These are phyloP conservation scores for Styphnolobium japonicum DNA, from an alignment of 306 rosid genomes.

Conservation along the genomic window DNA sequence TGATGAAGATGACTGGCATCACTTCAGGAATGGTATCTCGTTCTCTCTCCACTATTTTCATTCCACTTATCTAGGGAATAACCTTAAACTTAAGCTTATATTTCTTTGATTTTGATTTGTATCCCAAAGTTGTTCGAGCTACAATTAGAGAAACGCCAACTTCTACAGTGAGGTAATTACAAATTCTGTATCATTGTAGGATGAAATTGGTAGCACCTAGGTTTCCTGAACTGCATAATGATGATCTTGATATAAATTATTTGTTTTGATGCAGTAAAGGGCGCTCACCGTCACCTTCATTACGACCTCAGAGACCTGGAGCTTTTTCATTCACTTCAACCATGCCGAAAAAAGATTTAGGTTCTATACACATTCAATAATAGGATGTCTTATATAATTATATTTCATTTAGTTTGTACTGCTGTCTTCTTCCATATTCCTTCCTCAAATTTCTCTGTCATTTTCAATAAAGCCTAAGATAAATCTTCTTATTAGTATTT, in stretches of 20 bases:
- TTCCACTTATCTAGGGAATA: not conserved
- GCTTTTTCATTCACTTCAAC: conserved; percentile 58
- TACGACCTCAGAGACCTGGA: conserved; percentile 42
- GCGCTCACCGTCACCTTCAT: conserved; percentile 58
- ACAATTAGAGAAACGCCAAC: conserved; percentile 71
- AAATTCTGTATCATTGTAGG: not conserved
- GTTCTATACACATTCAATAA: conserved; percentile 25
- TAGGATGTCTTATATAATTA: not conserved
- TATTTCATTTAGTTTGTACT: not conserved
- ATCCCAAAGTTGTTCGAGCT: conserved; percentile 63
- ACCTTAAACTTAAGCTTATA: conserved; percentile 6
- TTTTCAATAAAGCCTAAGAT: not conserved
- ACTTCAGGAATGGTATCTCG: conserved; percentile 58
- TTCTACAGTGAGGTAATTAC: conserved; percentile 48
- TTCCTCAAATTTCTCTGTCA: not conserved
- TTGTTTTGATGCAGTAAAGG: conserved; percentile 50
- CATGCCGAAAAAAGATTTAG: conserved; percentile 59
- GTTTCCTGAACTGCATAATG: not conserved
- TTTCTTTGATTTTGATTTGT: conserved; percentile 17
- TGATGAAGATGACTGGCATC: conserved; percentile 78
- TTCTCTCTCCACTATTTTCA: not conserved
- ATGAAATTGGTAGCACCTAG: not conserved
- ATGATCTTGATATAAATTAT: not conserved
- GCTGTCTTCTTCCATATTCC: not conserved
- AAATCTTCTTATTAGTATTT: not conserved